These are phyloP conservation scores for Pythium oligandrum DNA, from an alignment of 352 stramenopile species.

Conservation along the genomic window DNA sequence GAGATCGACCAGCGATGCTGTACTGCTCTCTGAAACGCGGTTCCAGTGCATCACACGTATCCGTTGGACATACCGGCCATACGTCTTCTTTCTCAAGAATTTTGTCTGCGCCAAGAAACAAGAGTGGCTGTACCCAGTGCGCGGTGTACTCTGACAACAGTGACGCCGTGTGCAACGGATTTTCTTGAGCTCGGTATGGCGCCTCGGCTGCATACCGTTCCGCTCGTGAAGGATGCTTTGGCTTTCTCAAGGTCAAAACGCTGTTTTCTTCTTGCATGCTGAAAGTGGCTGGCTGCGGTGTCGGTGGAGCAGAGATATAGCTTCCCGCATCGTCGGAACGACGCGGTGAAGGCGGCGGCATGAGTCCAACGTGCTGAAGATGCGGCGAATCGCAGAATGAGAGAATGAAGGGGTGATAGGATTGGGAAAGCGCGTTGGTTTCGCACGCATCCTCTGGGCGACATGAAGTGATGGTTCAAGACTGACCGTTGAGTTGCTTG, in stretches of 20 bases:
- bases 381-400: too few species aligned
- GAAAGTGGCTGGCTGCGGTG: too few species aligned
- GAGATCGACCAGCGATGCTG: slow-evolving; percentile 5
- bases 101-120: slow-evolving; percentile 27
- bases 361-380: too few species aligned
- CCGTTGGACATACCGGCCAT: slow-evolving; percentile 24
- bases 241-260: slow-evolving; percentile 22
- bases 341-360: too few species aligned
- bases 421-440: too few species aligned
- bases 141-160: slow-evolving; percentile 24
- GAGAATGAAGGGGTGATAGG: too few species aligned
- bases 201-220: slow-evolving; percentile 24
- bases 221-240: slow-evolving; percentile 3
- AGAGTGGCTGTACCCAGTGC: slow-evolving; percentile 31
- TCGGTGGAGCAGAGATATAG: too few species aligned
- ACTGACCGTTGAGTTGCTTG: too few species aligned
- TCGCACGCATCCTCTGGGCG: too few species aligned
- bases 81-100: slow-evolving; percentile 36
- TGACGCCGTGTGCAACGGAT: slow-evolving; percentile 31
- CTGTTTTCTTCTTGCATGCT: too few species aligned
- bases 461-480: too few species aligned
- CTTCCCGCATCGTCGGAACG: too few species aligned
- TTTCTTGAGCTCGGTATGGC: slow-evolving; percentile 12
- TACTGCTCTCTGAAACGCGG: slow-evolving; percentile 20
- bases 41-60: slow-evolving; percentile 23